A percentile compares a stretch with the other conserved stretches of the same genome.
These are phyloP conservation scores for Teratosphaeria zuluensis DNA, from an alignment of 2,329 filamentous ascomycete genomes.

Conservation along the genomic window DNA sequence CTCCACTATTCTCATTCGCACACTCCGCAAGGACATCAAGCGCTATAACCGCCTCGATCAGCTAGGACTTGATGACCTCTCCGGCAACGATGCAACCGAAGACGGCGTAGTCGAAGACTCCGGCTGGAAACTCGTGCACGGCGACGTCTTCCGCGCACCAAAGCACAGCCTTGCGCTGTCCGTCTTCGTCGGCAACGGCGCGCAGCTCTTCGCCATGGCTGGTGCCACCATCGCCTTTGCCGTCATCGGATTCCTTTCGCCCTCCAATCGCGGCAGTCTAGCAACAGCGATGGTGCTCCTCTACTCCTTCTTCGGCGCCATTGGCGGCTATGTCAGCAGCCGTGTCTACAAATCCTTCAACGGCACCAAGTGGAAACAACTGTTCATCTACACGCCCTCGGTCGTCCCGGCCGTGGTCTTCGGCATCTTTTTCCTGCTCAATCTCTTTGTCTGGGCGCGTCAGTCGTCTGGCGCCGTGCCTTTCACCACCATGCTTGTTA, in stretches of 20 bases:
- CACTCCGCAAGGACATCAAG: constrained; percentile 88
- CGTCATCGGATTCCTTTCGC: constrained; percentile 86
- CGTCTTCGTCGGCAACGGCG: constrained; percentile 82
- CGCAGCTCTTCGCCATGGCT: constrained; percentile 95
- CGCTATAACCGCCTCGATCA: constrained; percentile 91
- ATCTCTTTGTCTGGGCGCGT: constrained; percentile 93
- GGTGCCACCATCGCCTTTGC: constrained; percentile 90
- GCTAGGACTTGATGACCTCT: constrained; percentile 81
- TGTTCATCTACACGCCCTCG: constrained; percentile 78
- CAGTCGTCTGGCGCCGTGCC: constrained; percentile 87
- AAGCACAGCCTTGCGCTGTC: constrained; percentile 74
- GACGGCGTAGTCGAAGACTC: constrained; percentile 96
- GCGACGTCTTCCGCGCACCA: constrained; percentile 89
- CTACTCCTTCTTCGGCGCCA: constrained; percentile 84
- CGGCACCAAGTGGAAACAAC: constrained; percentile 88
- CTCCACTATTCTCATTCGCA: constrained; percentile 79
- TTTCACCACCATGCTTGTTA: constrained; percentile 91
- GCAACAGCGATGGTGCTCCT: constrained; percentile 88
- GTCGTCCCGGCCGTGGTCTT: constrained; percentile 84
- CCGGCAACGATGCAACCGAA: constrained; percentile 64
- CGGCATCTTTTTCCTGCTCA: constrained; percentile 78
- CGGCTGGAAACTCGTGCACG: constrained; percentile 96
- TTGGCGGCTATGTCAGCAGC: constrained; percentile 83
- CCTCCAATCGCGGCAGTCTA: constrained; percentile 87
- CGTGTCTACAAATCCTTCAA: constrained; percentile 91